phyloP scores from a whole-genome alignment of 177 flowering plant genomes.

The Vitis hybrid region DNA sequence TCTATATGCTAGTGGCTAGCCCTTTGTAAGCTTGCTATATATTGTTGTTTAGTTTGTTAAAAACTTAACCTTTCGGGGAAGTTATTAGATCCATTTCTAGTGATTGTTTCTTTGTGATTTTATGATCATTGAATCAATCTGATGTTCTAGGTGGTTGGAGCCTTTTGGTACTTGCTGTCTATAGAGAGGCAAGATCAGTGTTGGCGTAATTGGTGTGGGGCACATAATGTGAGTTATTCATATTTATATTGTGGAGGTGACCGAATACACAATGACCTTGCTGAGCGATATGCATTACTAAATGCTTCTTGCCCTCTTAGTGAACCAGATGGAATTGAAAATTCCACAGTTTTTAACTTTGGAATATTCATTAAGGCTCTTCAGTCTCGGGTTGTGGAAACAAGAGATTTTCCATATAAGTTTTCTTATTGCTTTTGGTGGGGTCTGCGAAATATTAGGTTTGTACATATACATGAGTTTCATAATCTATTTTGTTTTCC shows the following conservation, averaged over 20 bases:
- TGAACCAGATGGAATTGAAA: slow-evolving; percentile 4
- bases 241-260: slow-evolving; percentile 14
- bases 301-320: slow-evolving; percentile 22
- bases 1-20: too few relatives aligned
- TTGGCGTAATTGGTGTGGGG: slow-evolving; percentile 24
- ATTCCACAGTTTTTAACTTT: too few relatives aligned
- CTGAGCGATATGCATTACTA: background rate
- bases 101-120: background rate
- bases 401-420: too few relatives aligned
- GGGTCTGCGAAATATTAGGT: slow-evolving; percentile 46
- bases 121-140: slow-evolving; percentile 1
- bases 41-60: too few relatives aligned
- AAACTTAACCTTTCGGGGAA: too few relatives aligned
- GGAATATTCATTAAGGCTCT: too few relatives aligned
- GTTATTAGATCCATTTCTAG: too few relatives aligned
- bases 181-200: slow-evolving; percentile 29
- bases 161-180: slow-evolving; percentile 41
- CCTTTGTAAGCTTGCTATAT: too few relatives aligned
- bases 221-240: background rate
- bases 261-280: background rate
- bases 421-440: too few relatives aligned
- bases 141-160: slow-evolving; percentile 30
- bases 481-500: background rate
- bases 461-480: background rate
- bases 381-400: too few relatives aligned